Percentiles rank a stretch among this genome's conserved stretches.
Conservation (phyloP, 495 filamentous ascomycete species). For the Trichoderma asperelloides region DNA sequence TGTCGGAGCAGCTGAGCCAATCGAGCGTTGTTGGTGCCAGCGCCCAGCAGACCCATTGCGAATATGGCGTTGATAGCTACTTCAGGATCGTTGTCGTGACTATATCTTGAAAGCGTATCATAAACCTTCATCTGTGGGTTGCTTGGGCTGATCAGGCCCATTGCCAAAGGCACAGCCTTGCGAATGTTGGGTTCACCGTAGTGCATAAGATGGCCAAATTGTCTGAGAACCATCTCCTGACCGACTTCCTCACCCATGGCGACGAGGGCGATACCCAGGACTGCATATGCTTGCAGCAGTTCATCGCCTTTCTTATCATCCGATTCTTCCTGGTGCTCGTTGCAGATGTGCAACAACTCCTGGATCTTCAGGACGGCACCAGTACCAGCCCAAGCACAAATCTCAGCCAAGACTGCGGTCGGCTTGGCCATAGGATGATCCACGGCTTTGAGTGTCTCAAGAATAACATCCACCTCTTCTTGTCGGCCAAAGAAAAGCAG, state of each 20-base stretch:
- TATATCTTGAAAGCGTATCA: conserved; percentile 95
- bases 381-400: conserved; percentile 96
- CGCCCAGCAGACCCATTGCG: conserved; percentile 94
- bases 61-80: conserved; percentile 98
- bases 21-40: conserved; percentile 96
- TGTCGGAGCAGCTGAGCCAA: conserved; percentile 90
- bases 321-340: conserved; percentile 89
- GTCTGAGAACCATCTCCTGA: conserved; percentile 95
- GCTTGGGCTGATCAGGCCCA: conserved; percentile 92
- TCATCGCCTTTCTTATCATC: conserved; percentile 89
- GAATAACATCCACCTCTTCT: conserved; percentile 91
- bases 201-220: conserved; percentile 98
- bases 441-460: conserved; percentile 90
- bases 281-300: conserved; percentile 89
- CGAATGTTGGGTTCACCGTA: conserved; percentile 97
- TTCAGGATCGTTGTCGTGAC: conserved; percentile 97
- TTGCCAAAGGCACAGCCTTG: conserved; percentile 90
- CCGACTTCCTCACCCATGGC: conserved; percentile 98
- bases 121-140: conserved; percentile 99
- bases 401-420: conserved; percentile 81
- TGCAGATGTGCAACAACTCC: conserved; percentile 92
- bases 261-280: conserved; percentile 86
- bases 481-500: conserved; percentile 93
- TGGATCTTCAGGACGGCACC: conserved; percentile 95
- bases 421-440: conserved; percentile 92